Conservation (phyloP, 2,329 filamentous ascomycete species). For the Talaromyces marneffei region DNA sequence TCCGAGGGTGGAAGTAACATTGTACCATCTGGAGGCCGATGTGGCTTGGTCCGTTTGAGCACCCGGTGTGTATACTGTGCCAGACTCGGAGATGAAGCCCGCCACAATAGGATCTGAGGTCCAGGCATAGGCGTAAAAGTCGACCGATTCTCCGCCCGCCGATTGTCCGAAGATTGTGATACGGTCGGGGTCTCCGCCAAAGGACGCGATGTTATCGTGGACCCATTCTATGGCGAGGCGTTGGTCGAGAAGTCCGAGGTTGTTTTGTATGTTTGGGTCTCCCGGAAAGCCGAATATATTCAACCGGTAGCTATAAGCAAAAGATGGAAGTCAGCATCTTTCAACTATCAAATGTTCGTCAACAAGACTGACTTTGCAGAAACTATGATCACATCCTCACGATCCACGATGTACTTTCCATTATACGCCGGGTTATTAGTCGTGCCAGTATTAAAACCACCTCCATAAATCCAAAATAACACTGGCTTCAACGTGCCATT, state of each 20-base stretch:
- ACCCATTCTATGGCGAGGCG: constrained; percentile 69
- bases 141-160: constrained; percentile 57
- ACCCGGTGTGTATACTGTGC: neutral
- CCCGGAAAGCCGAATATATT: constrained; percentile 9
- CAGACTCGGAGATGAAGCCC: constrained; percentile 9
- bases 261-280: constrained; percentile 30
- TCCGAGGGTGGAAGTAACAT: neutral
- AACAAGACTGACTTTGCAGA: constrained; percentile 3
- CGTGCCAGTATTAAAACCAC: constrained; percentile 37
- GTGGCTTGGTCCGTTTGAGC: neutral
- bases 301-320: constrained; percentile 1
- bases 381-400: constrained; percentile 5
- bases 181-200: constrained; percentile 72
- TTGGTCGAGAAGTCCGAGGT: constrained; percentile 68
- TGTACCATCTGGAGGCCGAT: constrained; percentile 1
- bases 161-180: constrained; percentile 76
- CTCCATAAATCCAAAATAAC: constrained; percentile 66
- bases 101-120: constrained; percentile 6
- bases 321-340: neutral
- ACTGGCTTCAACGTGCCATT: constrained; percentile 50
- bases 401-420: constrained; percentile 2
- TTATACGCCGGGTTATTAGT: constrained; percentile 7
- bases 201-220: constrained; percentile 67
- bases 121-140: constrained; percentile 11
- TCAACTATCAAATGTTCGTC: no score